Percentiles rank a stretch among this genome's conserved stretches.
Evolutionary conservation across 306 rosid species (phyloP).

Genomic region (Cucumis hystrix): DNA sequence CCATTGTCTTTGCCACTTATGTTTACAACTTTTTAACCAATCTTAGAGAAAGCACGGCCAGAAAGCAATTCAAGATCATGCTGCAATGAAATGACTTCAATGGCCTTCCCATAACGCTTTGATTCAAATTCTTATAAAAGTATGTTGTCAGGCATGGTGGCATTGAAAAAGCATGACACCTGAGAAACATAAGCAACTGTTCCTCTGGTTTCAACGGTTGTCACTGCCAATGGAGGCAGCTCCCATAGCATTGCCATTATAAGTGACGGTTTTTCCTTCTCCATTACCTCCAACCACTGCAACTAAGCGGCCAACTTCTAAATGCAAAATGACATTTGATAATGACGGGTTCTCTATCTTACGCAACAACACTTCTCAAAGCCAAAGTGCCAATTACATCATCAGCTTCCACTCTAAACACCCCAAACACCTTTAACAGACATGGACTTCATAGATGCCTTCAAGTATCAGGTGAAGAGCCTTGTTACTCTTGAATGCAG

Average conservation of each 20-base stretch:
- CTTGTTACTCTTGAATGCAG: no score
- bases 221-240: slow-evolving; percentile 35
- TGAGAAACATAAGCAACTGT: slow-evolving; percentile 93
- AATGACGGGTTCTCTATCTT: slow-evolving; percentile 71
- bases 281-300: slow-evolving; percentile 89
- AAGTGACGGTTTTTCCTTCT: slow-evolving; percentile 82
- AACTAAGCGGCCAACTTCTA: slow-evolving; percentile 66
- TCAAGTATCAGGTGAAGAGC: no score
- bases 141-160: slow-evolving; percentile 75
- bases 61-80: slow-evolving; percentile 72
- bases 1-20: slow-evolving; percentile 91
- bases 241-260: slow-evolving; percentile 81
- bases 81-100: slow-evolving; percentile 46
- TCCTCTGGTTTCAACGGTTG: slow-evolving; percentile 52
- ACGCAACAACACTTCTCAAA: slow-evolving; percentile 58
- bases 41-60: slow-evolving; percentile 72
- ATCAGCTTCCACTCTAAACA: slow-evolving; percentile 97
- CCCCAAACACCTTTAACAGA: slow-evolving; percentile 15
- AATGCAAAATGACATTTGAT: slow-evolving; percentile 57
- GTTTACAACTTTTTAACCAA: slow-evolving; percentile 88
- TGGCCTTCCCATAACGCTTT: slow-evolving; percentile 49
- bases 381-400: slow-evolving; percentile 98
- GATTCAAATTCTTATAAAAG: slow-evolving; percentile 52
- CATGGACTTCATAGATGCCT: no score
- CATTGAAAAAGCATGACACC: slow-evolving; percentile 91